Percentiles rank a stretch among this genome's conserved stretches.
Evolutionary conservation across 441 rosid species (phyloP).

Genomic region (Erysimum cheiri): DNA sequence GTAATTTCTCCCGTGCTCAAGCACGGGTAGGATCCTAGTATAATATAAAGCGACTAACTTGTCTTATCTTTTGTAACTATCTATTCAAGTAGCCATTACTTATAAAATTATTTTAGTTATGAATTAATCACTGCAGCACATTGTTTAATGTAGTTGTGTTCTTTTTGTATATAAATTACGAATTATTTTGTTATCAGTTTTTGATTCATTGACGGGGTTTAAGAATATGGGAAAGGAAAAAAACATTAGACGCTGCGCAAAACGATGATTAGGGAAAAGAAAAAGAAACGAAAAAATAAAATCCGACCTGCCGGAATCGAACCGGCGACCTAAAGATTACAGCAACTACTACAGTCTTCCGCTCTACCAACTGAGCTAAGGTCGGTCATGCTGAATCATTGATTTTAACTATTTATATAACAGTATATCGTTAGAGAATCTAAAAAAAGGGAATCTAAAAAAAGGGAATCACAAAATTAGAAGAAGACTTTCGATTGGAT

Average conservation of each 20-base stretch:
- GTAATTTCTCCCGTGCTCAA: too few relatives aligned
- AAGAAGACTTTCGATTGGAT: background rate
- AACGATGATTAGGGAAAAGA: too few relatives aligned
- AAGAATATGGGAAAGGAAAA: too few relatives aligned
- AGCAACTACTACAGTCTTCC: conserved; percentile 74
- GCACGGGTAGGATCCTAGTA: too few relatives aligned
- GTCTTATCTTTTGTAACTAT: conserved; percentile 12
- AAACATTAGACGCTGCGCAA: too few relatives aligned
- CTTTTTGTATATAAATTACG: background rate
- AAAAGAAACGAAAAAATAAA: too few relatives aligned
- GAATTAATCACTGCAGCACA: background rate
- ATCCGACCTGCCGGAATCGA: conserved; percentile 43
- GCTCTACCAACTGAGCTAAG: conserved; percentile 53
- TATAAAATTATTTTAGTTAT: background rate
- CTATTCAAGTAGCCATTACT: background rate
- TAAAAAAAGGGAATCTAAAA: background rate
- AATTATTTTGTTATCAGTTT: background rate
- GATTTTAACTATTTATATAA: rapidly evolving
- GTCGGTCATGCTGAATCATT: rapidly evolving
- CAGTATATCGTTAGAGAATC: background rate
- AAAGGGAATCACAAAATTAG: background rate
- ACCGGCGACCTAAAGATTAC: conserved; percentile 48
- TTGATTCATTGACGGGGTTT: background rate
- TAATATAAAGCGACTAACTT: conserved; percentile 32
- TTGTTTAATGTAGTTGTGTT: background rate